Evolutionary conservation across 2,329 filamentous ascomycete genomes (phyloP).

Genomic region (Pleurostoma richardsiae): DNA sequence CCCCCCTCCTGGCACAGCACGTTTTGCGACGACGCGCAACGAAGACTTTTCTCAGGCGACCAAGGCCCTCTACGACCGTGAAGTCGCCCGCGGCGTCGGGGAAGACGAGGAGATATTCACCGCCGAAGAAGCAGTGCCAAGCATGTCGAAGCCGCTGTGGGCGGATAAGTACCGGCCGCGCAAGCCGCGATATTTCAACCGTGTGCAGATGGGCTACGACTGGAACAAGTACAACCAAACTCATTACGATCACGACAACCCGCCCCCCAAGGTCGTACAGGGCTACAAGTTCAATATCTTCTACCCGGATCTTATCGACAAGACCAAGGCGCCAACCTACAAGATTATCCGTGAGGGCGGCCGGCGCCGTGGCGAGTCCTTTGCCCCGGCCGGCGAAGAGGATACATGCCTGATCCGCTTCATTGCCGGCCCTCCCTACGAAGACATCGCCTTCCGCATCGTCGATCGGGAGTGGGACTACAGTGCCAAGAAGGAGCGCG

Average conservation of each 20-base stretch:
- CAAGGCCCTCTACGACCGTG: slow-evolving; percentile 84
- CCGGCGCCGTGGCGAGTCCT: slow-evolving; percentile 82
- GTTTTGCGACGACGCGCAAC: slow-evolving; percentile 64
- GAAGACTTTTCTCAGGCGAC: slow-evolving; percentile 85
- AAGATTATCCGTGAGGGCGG: slow-evolving; percentile 93
- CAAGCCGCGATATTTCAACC: slow-evolving; percentile 95
- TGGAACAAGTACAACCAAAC: slow-evolving; percentile 99
- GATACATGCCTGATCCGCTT: slow-evolving; percentile 97
- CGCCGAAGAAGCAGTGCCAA: slow-evolving; percentile 74
- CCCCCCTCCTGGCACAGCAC: slow-evolving; percentile 52
- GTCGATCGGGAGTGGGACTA: slow-evolving; percentile 99
- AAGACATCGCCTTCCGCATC: slow-evolving; percentile 94
- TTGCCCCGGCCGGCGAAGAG: slow-evolving; percentile 89
- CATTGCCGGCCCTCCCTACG: slow-evolving; percentile 90
- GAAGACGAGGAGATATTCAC: slow-evolving; percentile 97
- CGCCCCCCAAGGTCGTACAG: slow-evolving; percentile 95
- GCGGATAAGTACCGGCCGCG: slow-evolving; percentile 79
- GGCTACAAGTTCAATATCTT: slow-evolving; percentile 99
- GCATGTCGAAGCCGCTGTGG: slow-evolving; percentile 66
- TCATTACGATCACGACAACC: slow-evolving; percentile 97
- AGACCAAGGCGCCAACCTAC: slow-evolving; percentile 89
- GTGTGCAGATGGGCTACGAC: slow-evolving; percentile 98
- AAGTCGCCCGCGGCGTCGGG: slow-evolving; percentile 82
- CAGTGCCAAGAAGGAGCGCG: slow-evolving; percentile 88
- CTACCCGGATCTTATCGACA: slow-evolving; percentile 95